Evolutionary conservation across 805 yeast genomes (phyloP), one percentile per base, ranked within the genome.

Genomic region (Candida silvatica): DNA sequence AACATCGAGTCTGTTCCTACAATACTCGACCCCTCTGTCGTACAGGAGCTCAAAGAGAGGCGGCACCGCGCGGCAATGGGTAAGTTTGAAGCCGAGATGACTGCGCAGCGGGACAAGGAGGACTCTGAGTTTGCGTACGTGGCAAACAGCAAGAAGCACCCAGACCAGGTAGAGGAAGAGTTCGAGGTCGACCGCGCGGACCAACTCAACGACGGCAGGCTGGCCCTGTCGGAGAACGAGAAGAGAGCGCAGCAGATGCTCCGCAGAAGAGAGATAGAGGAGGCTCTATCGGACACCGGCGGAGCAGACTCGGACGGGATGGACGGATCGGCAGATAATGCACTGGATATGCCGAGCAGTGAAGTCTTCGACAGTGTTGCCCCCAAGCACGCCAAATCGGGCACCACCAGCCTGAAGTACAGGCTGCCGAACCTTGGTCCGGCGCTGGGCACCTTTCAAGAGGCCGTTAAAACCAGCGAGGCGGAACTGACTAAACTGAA

Each of bases 181-280:
- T 41, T 41, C 18, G 40, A 47, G 17, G 36, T 49, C 6, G 54
- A 46, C 14, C 31, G 41, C 15, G 46, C 48, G 32, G 48, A 48
- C 17, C 38, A 41, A 5, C 32, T 53, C 3, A 45, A 40, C 5
- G 58, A 54, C 34, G 54, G 50, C 23, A 38, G 53, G 37, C 38
- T 60, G 19, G 53, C 63, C 2, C 35, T 60, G 14, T 46, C 55
- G 1, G 43, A 47, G 7, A 47, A 42, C 9, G 64, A 60, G 36
- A 24, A 36, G 12, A 37, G 39, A 3, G 29, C 55, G 6, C 62
- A 56, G 31, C 38, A 44, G 29, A 38, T 46, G 29, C 30, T 54
- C 26, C 37, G 47, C 5, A 46, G 51, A 6, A 46, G 50, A 41
- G 60, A 56, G 20, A 60, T 61, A 18, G 57, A 59, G 27, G 59